Base-by-base conservation (phyloP, 2,329 filamentous ascomycete species). In the Ceratocystis albifundus region DNA sequence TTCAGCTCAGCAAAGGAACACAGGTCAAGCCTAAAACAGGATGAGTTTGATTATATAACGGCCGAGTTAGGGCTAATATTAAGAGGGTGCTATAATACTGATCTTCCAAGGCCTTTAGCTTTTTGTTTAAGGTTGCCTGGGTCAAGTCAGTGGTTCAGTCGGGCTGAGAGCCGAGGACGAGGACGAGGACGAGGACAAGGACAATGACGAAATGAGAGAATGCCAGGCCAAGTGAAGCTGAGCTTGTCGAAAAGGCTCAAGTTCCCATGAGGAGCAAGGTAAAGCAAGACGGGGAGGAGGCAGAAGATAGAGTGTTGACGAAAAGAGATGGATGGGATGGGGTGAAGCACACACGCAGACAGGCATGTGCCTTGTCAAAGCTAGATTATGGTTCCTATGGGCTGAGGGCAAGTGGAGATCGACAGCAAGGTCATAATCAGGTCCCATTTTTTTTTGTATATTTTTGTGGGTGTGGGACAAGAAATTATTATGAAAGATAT, bases 281-380 rank as follows among this genome's bases (percentile, higher is more conserved):
- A 36, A 36, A 3, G 28, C 36, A 12, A 53, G 48, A 53, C 7
- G 48, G 48, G 15, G 48, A 53, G 48, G 17, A 6, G 22, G n/a
- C 28, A 17, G 28, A 20, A 30, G 36, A 36, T n/a, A 15, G 48
- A 28, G 22, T 6, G 22, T 17, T 50, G 46, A 53, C 22, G 10
- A 53, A 53, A 53, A 25, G n/a, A 20, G 48, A 50, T 2, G 48
- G 20, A 22, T 20, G 48, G 48, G 48, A 50, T 25, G 48, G 48
- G 48, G 25, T 25, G 20, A n/a, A 50, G 48, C 48, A 50, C n/a
- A 17, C 3, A n/a, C 17, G 12, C 3, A 59, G 30, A 36, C 55
- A 59, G 28, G 55, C 55, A 59, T 59, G n/a, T 30, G 20, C 55
- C 55, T 59, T 59, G 55, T 36, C 55, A 59, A 59, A n/a, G 53